These are phyloP conservation scores for Verticillium nubilum DNA, from an alignment of 2,329 filamentous ascomycete genomes.

Conservation along the genomic window DNA sequence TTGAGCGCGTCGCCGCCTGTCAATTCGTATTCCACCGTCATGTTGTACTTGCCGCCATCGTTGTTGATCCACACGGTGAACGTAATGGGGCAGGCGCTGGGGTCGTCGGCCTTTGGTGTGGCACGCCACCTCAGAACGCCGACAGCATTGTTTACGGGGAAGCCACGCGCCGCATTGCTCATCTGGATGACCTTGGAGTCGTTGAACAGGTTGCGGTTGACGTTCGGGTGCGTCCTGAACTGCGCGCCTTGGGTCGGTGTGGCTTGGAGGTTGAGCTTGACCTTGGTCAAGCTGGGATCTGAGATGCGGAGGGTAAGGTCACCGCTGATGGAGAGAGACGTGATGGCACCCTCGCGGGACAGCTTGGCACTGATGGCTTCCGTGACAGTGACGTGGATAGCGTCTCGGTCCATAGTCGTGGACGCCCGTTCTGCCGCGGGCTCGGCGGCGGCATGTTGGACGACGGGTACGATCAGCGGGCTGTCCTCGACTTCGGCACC, in stretches of 20 bases:
- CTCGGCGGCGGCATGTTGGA: constrained; percentile 39
- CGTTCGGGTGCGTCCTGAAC: constrained; percentile 94
- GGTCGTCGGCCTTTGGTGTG: constrained; percentile 72
- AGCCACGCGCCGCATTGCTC: constrained; percentile 79
- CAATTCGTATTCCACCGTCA: constrained; percentile 94
- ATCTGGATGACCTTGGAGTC: constrained; percentile 81
- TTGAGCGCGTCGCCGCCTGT: constrained; percentile 72
- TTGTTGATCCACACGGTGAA: constrained; percentile 99
- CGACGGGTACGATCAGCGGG: constrained; percentile 61
- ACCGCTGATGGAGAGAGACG: constrained; percentile 82
- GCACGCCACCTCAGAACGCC: constrained; percentile 92
- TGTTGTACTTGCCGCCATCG: constrained; percentile 73
- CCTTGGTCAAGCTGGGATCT: constrained; percentile 82
- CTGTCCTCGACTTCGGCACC: constrained; percentile 77
- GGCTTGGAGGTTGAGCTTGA: constrained; percentile 77
- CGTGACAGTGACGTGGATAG: constrained; percentile 80
- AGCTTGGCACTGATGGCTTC: constrained; percentile 89
- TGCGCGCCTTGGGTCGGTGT: constrained; percentile 78
- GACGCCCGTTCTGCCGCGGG: constrained; percentile 52
- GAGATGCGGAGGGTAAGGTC: constrained; percentile 88
- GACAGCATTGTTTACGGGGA: constrained; percentile 91
- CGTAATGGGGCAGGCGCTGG: constrained; percentile 79
- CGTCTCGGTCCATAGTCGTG: constrained; percentile 70
- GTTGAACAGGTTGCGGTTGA: constrained; percentile 84
- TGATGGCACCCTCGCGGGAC: constrained; percentile 80